Evolutionary conservation across 257 asterid genomes (phyloP).

Genomic region (Cordia subcordata): DNA sequence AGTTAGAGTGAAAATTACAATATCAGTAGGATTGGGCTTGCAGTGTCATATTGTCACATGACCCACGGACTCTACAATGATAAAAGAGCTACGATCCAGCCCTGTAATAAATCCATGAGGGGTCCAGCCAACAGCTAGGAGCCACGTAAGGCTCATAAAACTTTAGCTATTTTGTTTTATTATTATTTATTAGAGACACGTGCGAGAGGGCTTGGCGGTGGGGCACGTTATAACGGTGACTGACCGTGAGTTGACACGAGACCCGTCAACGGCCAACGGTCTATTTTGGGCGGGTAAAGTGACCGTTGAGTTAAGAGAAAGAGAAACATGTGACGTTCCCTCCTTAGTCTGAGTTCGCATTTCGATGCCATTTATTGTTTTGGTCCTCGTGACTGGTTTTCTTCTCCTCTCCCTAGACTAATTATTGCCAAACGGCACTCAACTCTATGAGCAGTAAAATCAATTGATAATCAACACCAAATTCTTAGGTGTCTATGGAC

Average conservation of each 20-base stretch:
- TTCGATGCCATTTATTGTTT: conserved; percentile 6
- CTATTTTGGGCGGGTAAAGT: conserved; percentile 25
- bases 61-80: not conserved
- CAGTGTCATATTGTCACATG: not conserved
- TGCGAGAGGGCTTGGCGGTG: conserved; percentile 17
- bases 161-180: not conserved
- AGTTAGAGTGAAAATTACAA: too few relatives aligned
- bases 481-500: too few relatives aligned
- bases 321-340: too few relatives aligned
- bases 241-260: not conserved
- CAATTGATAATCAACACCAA: too few relatives aligned
- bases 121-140: conserved; percentile 1
- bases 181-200: conserved; percentile 1
- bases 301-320: conserved; percentile 58
- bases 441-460: too few relatives aligned
- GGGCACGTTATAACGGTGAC: conserved; percentile 18
- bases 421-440: not conserved
- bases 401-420: not conserved
- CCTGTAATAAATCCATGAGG: not conserved
- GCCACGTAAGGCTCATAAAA: not conserved
- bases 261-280: conserved; percentile 32
- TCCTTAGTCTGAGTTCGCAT: conserved; percentile 7
- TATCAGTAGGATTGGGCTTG: too few relatives aligned
- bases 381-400: not conserved
- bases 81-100: too few relatives aligned